phyloP scores from a whole-genome alignment of 2,329 filamentous ascomycete genomes.

The Alternaria sp. region DNA sequence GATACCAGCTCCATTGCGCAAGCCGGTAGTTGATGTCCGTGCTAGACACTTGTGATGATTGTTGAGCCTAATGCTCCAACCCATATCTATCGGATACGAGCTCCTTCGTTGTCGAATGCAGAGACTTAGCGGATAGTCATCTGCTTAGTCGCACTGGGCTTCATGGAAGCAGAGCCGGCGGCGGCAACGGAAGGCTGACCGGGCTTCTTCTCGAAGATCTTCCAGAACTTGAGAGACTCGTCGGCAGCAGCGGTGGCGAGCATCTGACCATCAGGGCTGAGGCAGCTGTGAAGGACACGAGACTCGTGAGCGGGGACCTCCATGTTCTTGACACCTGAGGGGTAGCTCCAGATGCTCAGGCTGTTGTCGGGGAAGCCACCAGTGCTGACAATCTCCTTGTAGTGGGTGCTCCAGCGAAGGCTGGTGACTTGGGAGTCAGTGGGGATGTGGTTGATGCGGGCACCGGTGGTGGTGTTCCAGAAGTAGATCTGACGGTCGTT shows the following conservation, averaged over 20 bases:
- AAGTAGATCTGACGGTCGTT: conserved; percentile 99
- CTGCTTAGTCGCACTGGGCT: conserved; percentile 83
- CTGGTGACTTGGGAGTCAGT: conserved; percentile 97
- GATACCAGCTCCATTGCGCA: conserved; percentile 45
- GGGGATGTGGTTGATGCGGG: conserved; percentile 98
- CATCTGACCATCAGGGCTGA: conserved; percentile 98
- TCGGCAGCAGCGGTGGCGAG: conserved; percentile 94
- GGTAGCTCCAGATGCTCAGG: conserved; percentile 98
- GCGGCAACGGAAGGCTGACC: conserved; percentile 70
- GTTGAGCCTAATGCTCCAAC: conserved; percentile 22
- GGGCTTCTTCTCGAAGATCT: conserved; percentile 98
- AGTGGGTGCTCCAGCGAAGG: conserved; percentile 93
- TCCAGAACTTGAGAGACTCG: conserved; percentile 99
- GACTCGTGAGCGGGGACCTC: conserved; percentile 98
- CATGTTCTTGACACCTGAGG: conserved; percentile 92
- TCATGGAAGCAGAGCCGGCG: conserved; percentile 75
- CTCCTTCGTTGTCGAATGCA: not conserved
- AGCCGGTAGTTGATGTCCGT: conserved; percentile 34
- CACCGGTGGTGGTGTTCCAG: conserved; percentile 98
- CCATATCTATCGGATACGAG: not conserved
- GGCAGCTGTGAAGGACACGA: conserved; percentile 91
- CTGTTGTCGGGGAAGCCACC: conserved; percentile 99
- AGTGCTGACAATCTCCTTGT: conserved; percentile 97
- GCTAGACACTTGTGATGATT: conserved; percentile 17
- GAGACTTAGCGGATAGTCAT: conserved; percentile 68